These are phyloP conservation scores for Obelidium mucronatum DNA, from an alignment of 192 early-diverging fungal genomes.

Conservation along the genomic window DNA sequence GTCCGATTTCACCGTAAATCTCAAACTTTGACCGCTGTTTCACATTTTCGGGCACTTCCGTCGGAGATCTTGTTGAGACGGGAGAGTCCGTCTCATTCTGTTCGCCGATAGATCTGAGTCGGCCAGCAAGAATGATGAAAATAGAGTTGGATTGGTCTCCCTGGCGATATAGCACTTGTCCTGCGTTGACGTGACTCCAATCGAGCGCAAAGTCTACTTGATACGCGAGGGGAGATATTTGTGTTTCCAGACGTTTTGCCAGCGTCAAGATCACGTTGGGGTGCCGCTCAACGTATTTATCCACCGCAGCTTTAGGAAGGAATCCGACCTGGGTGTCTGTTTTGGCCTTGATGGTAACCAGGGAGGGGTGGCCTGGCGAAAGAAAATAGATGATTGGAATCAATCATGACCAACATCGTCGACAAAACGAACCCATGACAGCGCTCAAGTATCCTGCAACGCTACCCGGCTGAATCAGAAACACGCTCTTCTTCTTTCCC, in stretches of 20 bases:
- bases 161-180: constrained; percentile 90
- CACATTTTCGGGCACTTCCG: constrained; percentile 8
- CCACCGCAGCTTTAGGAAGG: constrained; percentile 81
- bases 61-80: background rate
- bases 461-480: constrained; percentile 83
- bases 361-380: constrained; percentile 82
- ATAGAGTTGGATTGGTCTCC: constrained; percentile 88
- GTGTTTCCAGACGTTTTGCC: constrained; percentile 83
- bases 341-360: constrained; percentile 82
- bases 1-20: constrained; percentile 91
- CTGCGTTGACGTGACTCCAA: constrained; percentile 94
- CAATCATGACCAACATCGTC: constrained; percentile 81
- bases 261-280: constrained; percentile 86
- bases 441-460: constrained; percentile 93
- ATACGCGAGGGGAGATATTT: constrained; percentile 81
- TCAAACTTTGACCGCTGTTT: constrained; percentile 66
- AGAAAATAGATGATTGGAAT: too few species aligned
- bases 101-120: constrained; percentile 86
- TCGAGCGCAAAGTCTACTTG: constrained; percentile 73
- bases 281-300: constrained; percentile 84
- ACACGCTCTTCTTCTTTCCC: constrained; percentile 56
- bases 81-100: constrained; percentile 34
- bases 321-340: constrained; percentile 88
- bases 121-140: constrained; percentile 92
- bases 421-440: constrained; percentile 81